phyloP scores from a whole-genome alignment of 257 asterid species.

The Gentiana dahurica region DNA sequence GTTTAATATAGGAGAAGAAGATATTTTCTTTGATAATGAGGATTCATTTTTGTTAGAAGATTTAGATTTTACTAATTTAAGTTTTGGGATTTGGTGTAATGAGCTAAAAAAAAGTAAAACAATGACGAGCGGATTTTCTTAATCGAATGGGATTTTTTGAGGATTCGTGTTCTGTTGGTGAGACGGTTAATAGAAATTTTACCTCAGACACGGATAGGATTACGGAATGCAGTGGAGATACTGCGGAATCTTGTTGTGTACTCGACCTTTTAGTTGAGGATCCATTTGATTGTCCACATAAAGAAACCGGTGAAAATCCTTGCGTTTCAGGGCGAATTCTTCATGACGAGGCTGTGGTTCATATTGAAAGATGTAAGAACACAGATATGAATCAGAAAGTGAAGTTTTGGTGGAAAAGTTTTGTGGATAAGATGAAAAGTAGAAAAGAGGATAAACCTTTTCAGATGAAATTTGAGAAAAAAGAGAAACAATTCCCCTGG shows the following conservation, averaged over 20 bases:
- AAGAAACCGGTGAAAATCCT: constrained; percentile 6
- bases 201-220: too few relatives aligned
- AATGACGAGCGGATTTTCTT: constrained; percentile 36
- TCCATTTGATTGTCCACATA: constrained; percentile 17
- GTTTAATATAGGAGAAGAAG: constrained; percentile 31
- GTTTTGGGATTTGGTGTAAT: constrained; percentile 45
- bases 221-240: constrained; percentile 3
- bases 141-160: constrained; percentile 40
- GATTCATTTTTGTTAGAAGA: constrained; percentile 32
- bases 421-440: constrained; percentile 21
- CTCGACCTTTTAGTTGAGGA: constrained; percentile 38
- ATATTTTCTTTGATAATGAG: constrained; percentile 50
- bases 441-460: constrained; percentile 7
- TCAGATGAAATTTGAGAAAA: constrained; percentile 24
- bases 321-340: neutral
- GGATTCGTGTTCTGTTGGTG: neutral
- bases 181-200: too few relatives aligned
- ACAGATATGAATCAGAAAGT: constrained; percentile 15
- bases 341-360: neutral
- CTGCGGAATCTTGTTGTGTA: constrained; percentile 33
- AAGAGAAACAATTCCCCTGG: too few relatives aligned
- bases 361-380: neutral
- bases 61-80: constrained; percentile 11
- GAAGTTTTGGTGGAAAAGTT: constrained; percentile 42
- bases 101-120: constrained; percentile 53